A percentile compares a stretch with the other conserved stretches of the same genome.
phyloP scores from a whole-genome alignment of 2,329 filamentous ascomycete genomes.

The Cercospora beticola region DNA sequence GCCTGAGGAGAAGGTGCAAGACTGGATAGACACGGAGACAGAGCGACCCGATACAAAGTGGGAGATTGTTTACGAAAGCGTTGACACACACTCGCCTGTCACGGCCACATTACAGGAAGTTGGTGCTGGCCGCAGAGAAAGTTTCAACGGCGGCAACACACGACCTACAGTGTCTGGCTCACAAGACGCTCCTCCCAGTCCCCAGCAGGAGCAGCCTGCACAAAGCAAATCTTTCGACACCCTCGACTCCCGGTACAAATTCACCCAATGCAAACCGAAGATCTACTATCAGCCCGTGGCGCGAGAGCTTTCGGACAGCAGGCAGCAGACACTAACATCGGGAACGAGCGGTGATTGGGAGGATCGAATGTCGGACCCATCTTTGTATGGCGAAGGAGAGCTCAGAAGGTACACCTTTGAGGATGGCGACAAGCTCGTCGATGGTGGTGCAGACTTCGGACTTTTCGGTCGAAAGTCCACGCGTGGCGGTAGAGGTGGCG shows the following conservation, averaged over 20 bases:
- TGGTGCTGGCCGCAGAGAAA: constrained; percentile 6
- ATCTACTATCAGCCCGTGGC: constrained; percentile 67
- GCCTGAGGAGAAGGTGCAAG: constrained; percentile 66
- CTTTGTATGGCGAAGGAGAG: constrained; percentile 36
- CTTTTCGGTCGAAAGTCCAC: constrained; percentile 29
- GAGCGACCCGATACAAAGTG: constrained; percentile 56
- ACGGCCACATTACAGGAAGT: constrained; percentile 33
- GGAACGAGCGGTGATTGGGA: constrained; percentile 46
- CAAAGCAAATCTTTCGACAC: constrained; percentile 24
- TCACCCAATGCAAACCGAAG: constrained; percentile 61
- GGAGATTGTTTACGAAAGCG: constrained; percentile 66
- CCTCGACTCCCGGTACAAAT: constrained; percentile 61
- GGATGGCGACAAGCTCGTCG: constrained; percentile 45
- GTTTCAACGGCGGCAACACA: constrained; percentile 29
- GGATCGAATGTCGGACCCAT: constrained; percentile 34
- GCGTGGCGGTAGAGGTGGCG: constrained; percentile 23
- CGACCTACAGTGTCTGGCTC: constrained; percentile 19
- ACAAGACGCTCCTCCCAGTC: constrained; percentile 19
- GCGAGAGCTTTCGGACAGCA: constrained; percentile 61
- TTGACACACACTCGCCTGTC: constrained; percentile 55
- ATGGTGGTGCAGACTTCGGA: constrained; percentile 41
- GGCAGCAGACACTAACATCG: constrained; percentile 60
- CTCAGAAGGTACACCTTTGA: constrained; percentile 47
- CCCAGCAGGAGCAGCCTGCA: constrained; percentile 11
- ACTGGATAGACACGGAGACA: constrained; percentile 71